Percentiles rank a stretch among this genome's conserved stretches.
These are phyloP conservation scores for Aureobasidium sp. DNA, from an alignment of 2,329 filamentous ascomycete species.

Conservation along the genomic window DNA sequence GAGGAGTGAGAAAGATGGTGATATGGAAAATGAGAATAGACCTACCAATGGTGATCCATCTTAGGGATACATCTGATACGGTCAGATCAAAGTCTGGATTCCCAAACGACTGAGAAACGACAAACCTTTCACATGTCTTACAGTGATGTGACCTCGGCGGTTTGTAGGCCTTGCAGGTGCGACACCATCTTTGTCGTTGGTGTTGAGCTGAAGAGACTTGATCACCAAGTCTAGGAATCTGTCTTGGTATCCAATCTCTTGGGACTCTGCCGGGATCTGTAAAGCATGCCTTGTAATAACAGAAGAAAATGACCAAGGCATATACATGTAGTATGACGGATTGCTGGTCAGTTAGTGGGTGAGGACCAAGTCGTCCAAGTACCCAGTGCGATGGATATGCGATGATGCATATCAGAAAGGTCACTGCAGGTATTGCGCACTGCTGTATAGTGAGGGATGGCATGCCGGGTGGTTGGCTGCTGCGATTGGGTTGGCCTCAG, in stretches of 20 bases:
- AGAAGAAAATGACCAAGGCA: constrained; percentile 58
- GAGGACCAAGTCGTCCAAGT: constrained; percentile 52
- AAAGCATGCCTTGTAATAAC: constrained; percentile 59
- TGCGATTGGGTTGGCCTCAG: not conserved
- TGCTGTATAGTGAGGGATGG: constrained; percentile 20
- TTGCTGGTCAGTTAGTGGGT: constrained; percentile 53
- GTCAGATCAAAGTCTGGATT: not conserved
- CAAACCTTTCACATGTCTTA: constrained; percentile 59
- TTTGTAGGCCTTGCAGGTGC: constrained; percentile 67
- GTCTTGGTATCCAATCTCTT: constrained; percentile 31
- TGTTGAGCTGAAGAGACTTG: constrained; percentile 13
- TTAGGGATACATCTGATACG: constrained; percentile 52
- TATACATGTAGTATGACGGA: constrained; percentile 59
- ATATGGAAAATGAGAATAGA: constrained; percentile 48
- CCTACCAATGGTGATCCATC: constrained; percentile 85
- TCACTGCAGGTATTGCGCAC: constrained; percentile 63
- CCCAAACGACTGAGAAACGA: not conserved
- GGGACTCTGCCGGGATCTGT: constrained; percentile 53
- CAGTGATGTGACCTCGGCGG: constrained; percentile 77
- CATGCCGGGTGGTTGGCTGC: not conserved
- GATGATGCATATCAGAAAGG: constrained; percentile 60
- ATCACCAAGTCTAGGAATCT: not conserved
- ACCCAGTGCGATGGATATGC: constrained; percentile 66
- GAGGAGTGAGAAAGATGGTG: not conserved
- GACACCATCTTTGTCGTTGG: constrained; percentile 56